Percentiles rank a stretch among this genome's conserved stretches.
Conservation (phyloP, 2,329 filamentous ascomycete genomes). For the Canariomyces notabilis region DNA sequence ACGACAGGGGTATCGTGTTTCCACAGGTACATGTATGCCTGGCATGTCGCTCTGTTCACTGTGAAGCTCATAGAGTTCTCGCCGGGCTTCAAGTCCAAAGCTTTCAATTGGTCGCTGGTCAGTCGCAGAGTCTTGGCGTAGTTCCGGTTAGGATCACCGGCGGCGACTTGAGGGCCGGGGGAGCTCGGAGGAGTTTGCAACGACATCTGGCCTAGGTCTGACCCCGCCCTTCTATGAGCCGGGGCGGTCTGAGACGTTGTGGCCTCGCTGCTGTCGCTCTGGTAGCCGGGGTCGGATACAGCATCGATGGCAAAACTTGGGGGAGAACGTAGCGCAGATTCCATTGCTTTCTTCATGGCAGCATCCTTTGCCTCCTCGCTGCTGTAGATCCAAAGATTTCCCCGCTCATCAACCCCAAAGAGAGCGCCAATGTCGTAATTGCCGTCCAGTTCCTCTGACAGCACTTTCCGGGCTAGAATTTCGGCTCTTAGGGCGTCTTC, state of each 20-base stretch:
- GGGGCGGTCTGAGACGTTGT: conserved; percentile 43
- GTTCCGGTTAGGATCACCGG: conserved; percentile 70
- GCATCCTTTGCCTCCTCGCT: conserved; percentile 93
- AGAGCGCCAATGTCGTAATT: conserved; percentile 94
- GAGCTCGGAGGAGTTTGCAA: conserved; percentile 66
- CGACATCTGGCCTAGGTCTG: conserved; percentile 52
- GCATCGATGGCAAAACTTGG: conserved; percentile 66
- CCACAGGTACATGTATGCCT: conserved; percentile 92
- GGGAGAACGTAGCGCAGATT: conserved; percentile 43
- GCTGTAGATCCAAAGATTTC: conserved; percentile 99
- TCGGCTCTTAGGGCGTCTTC: conserved; percentile 89
- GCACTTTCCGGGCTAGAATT: conserved; percentile 84
- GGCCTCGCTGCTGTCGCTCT: conserved; percentile 74
- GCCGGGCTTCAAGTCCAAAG: conserved; percentile 74
- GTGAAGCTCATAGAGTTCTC: conserved; percentile 93
- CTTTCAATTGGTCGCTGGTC: conserved; percentile 92
- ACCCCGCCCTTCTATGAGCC: conserved; percentile 60
- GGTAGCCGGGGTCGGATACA: conserved; percentile 87
- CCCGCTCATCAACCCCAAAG: conserved; percentile 90
- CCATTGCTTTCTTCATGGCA: conserved; percentile 63
- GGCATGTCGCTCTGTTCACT: conserved; percentile 89
- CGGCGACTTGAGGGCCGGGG: conserved; percentile 57
- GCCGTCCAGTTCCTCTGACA: conserved; percentile 87
- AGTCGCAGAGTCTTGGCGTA: conserved; percentile 95
- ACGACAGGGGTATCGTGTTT: conserved; percentile 86